Conservation (phyloP, 305 asterid genomes). For the Fraxinus sp. region DNA sequence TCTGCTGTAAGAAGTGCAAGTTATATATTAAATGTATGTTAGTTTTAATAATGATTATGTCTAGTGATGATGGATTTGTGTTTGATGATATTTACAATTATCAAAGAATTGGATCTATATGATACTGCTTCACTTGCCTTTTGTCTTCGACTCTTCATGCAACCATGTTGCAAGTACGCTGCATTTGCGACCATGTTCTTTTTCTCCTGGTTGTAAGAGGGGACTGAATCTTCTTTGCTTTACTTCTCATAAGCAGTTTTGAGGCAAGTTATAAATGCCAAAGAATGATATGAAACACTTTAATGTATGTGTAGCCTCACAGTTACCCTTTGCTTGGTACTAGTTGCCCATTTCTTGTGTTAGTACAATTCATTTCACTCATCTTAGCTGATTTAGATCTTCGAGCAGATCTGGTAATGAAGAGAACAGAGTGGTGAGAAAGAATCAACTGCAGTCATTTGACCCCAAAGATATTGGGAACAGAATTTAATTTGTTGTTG, state of each 20-base stretch:
- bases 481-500: neutral
- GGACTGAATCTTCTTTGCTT: neutral
- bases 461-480: neutral
- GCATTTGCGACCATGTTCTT: neutral
- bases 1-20: neutral
- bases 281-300: neutral
- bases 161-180: neutral
- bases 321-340: neutral
- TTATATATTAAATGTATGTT: neutral
- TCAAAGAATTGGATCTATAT: neutral
- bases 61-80: neutral
- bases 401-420: neutral
- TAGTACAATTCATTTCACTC: neutral
- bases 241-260: neutral
- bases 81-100: neutral
- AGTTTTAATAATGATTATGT: neutral
- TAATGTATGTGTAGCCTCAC: neutral
- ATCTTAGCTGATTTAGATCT: neutral
- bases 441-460: neutral
- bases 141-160: neutral
- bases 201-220: neutral
- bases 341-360: neutral
- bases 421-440: neutral
- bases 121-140: neutral
- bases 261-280: neutral